Evolutionary conservation across 768 basidiomycete genomes (phyloP).

Genomic region (Chiua virens): DNA sequence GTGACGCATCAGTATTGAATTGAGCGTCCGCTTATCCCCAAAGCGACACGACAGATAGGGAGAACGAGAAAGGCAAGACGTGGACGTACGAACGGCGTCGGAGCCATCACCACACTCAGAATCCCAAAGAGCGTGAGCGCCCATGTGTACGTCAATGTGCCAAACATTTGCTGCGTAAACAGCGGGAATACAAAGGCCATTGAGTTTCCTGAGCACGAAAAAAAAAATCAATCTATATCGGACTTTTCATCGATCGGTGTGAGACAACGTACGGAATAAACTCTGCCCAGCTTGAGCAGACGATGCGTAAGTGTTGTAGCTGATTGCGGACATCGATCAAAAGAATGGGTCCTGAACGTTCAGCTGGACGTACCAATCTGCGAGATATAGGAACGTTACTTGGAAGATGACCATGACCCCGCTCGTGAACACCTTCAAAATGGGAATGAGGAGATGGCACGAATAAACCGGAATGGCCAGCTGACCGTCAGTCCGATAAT

Average conservation of each 20-base stretch:
- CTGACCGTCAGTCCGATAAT: conserved; percentile 23
- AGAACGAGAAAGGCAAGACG: not conserved
- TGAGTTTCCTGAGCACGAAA: conserved; percentile 32
- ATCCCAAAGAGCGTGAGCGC: conserved; percentile 42
- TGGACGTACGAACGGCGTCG: conserved; percentile 43
- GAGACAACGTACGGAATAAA: conserved; percentile 38
- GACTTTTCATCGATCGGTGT: too few relatives aligned
- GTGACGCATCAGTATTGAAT: too few relatives aligned
- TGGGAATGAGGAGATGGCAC: not conserved
- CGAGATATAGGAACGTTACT: conserved; percentile 46
- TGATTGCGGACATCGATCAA: conserved; percentile 8
- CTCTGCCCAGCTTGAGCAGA: conserved; percentile 55
- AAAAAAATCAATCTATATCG: not conserved
- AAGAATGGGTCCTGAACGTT: not conserved
- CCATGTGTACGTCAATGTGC: conserved; percentile 48
- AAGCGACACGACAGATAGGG: too few relatives aligned
- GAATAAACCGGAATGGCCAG: not conserved
- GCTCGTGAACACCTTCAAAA: conserved; percentile 40
- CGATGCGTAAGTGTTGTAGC: conserved; percentile 49
- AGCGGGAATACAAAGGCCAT: conserved; percentile 48
- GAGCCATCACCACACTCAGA: conserved; percentile 43
- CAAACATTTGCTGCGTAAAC: conserved; percentile 48
- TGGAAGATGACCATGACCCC: conserved; percentile 44
- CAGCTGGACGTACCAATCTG: conserved; percentile 43
- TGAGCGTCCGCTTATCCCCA: too few relatives aligned